phyloP scores from a whole-genome alignment of 2,329 filamentous ascomycete species.

The Coniella lustricola region DNA sequence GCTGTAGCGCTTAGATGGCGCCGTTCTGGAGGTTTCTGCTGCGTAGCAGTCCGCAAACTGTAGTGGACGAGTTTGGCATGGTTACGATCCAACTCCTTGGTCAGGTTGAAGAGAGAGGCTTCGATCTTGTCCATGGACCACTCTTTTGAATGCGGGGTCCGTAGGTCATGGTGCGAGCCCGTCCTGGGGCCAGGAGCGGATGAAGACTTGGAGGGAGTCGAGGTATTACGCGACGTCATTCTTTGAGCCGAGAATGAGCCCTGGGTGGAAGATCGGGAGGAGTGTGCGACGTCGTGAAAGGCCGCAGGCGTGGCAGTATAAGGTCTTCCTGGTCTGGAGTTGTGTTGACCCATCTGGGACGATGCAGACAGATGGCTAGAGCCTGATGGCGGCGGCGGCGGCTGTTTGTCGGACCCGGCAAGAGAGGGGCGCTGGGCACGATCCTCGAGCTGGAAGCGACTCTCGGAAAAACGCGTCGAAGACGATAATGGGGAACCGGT shows the following conservation, averaged over 20 bases:
- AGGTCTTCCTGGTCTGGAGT: slow-evolving; percentile 3
- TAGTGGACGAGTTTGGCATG: slow-evolving; percentile 40
- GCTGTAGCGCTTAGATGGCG: slow-evolving; percentile 37
- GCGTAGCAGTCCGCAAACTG: slow-evolving; percentile 37
- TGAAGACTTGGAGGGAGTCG: slow-evolving; percentile 3
- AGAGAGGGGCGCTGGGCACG: background rate
- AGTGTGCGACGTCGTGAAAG: slow-evolving; percentile 1
- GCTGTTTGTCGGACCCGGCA: background rate
- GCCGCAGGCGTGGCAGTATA: background rate
- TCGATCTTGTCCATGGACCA: slow-evolving; percentile 40
- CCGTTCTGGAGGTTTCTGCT: slow-evolving; percentile 28
- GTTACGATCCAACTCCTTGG: slow-evolving; percentile 36
- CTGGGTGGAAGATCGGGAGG: background rate
- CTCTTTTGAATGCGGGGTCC: slow-evolving; percentile 28
- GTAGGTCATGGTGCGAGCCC: slow-evolving; percentile 23
- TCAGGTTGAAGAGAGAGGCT: slow-evolving; percentile 31
- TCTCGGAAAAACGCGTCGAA: slow-evolving; percentile 6
- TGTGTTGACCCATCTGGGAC: slow-evolving; percentile 3
- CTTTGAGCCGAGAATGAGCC: background rate
- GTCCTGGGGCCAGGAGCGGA: slow-evolving; percentile 6
- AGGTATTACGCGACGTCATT: background rate
- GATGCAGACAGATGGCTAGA: slow-evolving; percentile 8
- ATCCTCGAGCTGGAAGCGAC: slow-evolving; percentile 10
- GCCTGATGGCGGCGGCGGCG: slow-evolving; percentile 2
- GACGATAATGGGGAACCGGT: slow-evolving; percentile 1